These are phyloP conservation scores for Entelexis sorbosivorans DNA, from an alignment of 1,139 yeast genomes.

Conservation along the genomic window DNA sequence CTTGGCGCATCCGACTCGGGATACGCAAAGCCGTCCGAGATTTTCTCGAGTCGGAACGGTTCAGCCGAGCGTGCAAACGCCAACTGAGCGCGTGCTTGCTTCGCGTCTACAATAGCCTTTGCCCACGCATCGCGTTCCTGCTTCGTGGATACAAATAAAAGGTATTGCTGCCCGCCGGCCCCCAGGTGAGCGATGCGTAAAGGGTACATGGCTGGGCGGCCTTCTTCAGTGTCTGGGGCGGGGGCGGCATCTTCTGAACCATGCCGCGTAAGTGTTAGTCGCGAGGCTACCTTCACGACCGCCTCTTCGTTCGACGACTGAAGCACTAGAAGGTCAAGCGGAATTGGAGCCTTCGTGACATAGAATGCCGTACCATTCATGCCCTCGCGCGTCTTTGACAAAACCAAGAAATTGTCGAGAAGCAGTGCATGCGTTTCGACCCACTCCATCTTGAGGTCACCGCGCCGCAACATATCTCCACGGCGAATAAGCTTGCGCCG, in stretches of 20 bases:
- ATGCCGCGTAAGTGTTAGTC: slow-evolving; percentile 15
- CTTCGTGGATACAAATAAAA: slow-evolving; percentile 45
- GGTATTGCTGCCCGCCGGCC: slow-evolving; percentile 41
- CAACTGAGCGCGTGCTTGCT: slow-evolving; percentile 41
- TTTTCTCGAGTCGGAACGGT: slow-evolving; percentile 44
- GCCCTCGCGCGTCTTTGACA: slow-evolving; percentile 44
- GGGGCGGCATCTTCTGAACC: slow-evolving; percentile 3
- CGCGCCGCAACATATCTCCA: slow-evolving; percentile 52
- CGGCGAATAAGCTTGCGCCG: slow-evolving; percentile 48
- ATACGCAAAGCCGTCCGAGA: slow-evolving; percentile 58
- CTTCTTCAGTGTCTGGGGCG: neutral
- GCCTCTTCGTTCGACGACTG: slow-evolving; percentile 31
- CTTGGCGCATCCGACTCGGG: slow-evolving; percentile 47
- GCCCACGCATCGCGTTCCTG: slow-evolving; percentile 56
- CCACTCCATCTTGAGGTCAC: slow-evolving; percentile 47
- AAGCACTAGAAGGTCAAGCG: slow-evolving; percentile 33
- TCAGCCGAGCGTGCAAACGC: slow-evolving; percentile 37
- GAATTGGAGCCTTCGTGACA: slow-evolving; percentile 34
- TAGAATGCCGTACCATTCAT: slow-evolving; percentile 28
- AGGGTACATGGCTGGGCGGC: slow-evolving; percentile 32
- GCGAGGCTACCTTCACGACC: slow-evolving; percentile 26
- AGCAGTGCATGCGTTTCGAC: slow-evolving; percentile 44
- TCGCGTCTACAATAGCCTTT: slow-evolving; percentile 43
- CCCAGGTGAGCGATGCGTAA: slow-evolving; percentile 44
- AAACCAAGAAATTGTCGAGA: slow-evolving; percentile 59